phyloP scores from a whole-genome alignment of 2,329 filamentous ascomycete genomes.

The Penicillium freii region DNA sequence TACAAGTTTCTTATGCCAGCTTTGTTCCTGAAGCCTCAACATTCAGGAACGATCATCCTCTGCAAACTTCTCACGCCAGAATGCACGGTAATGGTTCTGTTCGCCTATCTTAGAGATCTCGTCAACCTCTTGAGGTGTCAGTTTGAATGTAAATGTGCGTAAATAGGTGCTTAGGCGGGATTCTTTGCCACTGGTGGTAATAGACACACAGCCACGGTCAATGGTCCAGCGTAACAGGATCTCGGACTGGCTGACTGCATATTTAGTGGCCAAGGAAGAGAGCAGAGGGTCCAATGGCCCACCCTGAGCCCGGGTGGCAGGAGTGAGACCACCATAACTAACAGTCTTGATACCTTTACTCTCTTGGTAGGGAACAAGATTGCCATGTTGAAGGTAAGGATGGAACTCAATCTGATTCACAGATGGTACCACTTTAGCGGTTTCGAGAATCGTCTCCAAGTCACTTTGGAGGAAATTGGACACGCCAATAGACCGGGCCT shows the following conservation, averaged over 20 bases:
- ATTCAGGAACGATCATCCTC: slow-evolving; percentile 42
- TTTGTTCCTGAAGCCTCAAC: neutral
- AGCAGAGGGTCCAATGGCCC: slow-evolving; percentile 58
- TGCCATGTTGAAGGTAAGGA: slow-evolving; percentile 49
- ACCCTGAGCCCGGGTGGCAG: slow-evolving; percentile 54
- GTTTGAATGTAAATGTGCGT: slow-evolving; percentile 54
- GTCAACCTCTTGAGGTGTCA: slow-evolving; percentile 59
- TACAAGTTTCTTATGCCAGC: neutral
- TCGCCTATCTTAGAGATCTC: slow-evolving; percentile 51
- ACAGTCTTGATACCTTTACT: slow-evolving; percentile 42
- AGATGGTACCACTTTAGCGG: slow-evolving; percentile 42
- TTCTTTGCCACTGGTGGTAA: slow-evolving; percentile 63
- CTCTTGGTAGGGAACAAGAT: slow-evolving; percentile 42
- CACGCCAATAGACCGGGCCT: slow-evolving; percentile 61
- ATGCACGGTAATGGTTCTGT: slow-evolving; percentile 52
- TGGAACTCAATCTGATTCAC: slow-evolving; percentile 41
- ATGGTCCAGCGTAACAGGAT: slow-evolving; percentile 60
- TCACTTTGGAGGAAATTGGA: slow-evolving; percentile 59
- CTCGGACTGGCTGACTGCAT: slow-evolving; percentile 58
- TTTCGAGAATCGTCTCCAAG: slow-evolving; percentile 52
- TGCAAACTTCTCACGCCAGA: slow-evolving; percentile 52
- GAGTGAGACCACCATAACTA: slow-evolving; percentile 47
- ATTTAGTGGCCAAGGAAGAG: slow-evolving; percentile 56
- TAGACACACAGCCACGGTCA: slow-evolving; percentile 58
- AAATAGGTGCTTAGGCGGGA: slow-evolving; percentile 59